A percentile compares a stretch with the other conserved stretches of the same genome.
Evolutionary conservation across 139 green algal species (phyloP).

Genomic region (Auxenochlorella pyrenoidosa): DNA sequence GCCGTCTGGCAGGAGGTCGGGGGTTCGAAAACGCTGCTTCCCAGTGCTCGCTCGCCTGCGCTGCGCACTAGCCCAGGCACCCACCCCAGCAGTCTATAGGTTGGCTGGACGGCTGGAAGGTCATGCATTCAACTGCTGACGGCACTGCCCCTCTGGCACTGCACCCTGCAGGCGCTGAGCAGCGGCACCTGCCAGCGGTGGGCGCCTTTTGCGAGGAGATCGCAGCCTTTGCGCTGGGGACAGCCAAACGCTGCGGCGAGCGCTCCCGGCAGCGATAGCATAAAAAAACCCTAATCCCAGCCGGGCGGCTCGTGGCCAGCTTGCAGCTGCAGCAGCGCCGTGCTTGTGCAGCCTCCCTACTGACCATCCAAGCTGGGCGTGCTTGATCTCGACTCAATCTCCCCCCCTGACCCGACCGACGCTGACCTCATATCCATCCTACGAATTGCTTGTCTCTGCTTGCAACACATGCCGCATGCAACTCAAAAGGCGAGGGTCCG

Average conservation of each 20-base stretch:
- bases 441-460: not conserved
- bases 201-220: conserved; percentile 20
- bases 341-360: no score
- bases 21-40: no score
- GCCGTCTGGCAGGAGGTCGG: not conserved
- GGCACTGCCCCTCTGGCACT: not conserved
- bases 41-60: no score
- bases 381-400: no score
- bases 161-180: not conserved
- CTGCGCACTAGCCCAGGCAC: no score
- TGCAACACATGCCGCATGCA: not conserved
- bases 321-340: no score
- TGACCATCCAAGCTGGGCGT: no score
- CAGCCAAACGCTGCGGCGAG: conserved; percentile 16
- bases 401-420: not conserved
- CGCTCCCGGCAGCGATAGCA: not conserved
- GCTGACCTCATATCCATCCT: not conserved
- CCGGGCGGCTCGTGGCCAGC: no score
- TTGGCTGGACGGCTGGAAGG: no score
- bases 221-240: conserved; percentile 9
- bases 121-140: no score
- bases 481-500: not conserved
- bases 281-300: no score
- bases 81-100: no score
- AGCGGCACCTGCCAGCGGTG: not conserved